Percentiles rank a stretch among this genome's conserved stretches.
phyloP scores from a whole-genome alignment of 2,329 filamentous ascomycete species.

The Camillea tinctor region DNA sequence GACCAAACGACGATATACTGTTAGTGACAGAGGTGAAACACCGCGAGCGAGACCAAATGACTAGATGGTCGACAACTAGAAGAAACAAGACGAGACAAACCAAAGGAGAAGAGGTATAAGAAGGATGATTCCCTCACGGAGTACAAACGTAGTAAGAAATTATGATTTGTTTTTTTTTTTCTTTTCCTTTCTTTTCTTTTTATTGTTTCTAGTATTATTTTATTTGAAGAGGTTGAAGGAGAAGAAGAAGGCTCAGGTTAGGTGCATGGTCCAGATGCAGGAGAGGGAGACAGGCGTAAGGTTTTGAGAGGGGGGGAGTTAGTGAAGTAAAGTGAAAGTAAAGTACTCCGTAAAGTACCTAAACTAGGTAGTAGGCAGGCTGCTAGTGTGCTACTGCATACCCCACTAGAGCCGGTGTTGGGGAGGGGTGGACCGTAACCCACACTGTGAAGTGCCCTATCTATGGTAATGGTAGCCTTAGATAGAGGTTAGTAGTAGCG shows the following conservation, averaged over 20 bases:
- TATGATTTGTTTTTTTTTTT: not conserved
- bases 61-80: not conserved
- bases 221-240: conserved; percentile 2
- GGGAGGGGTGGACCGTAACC: not conserved
- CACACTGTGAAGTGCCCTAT: not conserved
- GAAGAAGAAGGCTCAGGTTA: conserved; percentile 8
- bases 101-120: not conserved
- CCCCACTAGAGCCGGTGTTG: not conserved
- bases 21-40: conserved; percentile 1
- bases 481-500: no score
- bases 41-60: conserved; percentile 1
- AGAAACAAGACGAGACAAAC: not conserved
- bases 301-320: not conserved
- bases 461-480: not conserved
- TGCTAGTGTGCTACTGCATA: not conserved
- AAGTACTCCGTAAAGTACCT: not conserved
- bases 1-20: not conserved
- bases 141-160: not conserved
- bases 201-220: not conserved
- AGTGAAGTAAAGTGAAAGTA: not conserved
- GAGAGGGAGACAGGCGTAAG: not conserved
- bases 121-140: not conserved
- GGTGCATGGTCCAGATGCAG: conserved; percentile 16
- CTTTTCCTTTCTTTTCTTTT: not conserved
- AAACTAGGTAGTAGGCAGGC: not conserved